A percentile compares a stretch with the other conserved stretches of the same genome.
Evolutionary conservation across 2,329 filamentous ascomycete species (phyloP).

Genomic region (Microsporum audouinii): DNA sequence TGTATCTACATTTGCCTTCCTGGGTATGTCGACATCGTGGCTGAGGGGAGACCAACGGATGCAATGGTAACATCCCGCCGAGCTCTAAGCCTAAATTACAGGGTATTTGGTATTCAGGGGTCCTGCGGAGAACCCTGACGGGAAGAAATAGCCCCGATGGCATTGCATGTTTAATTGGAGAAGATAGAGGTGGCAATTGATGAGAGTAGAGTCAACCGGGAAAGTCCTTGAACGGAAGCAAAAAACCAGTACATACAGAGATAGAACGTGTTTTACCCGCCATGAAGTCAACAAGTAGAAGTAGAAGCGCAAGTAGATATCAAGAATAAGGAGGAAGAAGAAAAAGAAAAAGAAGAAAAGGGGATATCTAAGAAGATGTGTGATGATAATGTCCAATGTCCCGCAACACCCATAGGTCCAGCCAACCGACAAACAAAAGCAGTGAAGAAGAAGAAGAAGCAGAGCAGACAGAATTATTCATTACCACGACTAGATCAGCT

Average conservation of each 20-base stretch:
- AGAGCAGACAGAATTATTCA: not conserved
- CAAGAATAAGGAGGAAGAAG: not conserved
- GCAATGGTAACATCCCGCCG: not conserved
- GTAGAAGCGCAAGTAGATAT: not conserved
- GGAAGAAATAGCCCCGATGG: not conserved
- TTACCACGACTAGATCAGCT: slow-evolving; percentile 43
- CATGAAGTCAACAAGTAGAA: not conserved
- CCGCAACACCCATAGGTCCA: slow-evolving; percentile 4
- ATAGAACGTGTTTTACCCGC: not conserved
- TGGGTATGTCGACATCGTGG: not conserved
- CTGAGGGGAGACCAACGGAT: not conserved
- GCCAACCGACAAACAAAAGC: not conserved
- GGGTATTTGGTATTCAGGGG: not conserved
- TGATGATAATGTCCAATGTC: slow-evolving; percentile 1
- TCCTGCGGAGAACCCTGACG: not conserved
- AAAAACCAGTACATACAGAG: not conserved
- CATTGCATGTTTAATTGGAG: not conserved
- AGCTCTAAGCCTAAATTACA: not conserved
- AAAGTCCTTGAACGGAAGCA: not conserved
- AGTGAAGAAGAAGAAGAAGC: not conserved
- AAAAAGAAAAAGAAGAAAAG: not conserved
- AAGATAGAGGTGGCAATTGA: not conserved
- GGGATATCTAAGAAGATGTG: slow-evolving; percentile 3
- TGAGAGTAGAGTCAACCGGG: not conserved
- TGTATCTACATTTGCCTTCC: not conserved